phyloP scores from a whole-genome alignment of 768 basidiomycete genomes.

The Amanita pallidorosea region DNA sequence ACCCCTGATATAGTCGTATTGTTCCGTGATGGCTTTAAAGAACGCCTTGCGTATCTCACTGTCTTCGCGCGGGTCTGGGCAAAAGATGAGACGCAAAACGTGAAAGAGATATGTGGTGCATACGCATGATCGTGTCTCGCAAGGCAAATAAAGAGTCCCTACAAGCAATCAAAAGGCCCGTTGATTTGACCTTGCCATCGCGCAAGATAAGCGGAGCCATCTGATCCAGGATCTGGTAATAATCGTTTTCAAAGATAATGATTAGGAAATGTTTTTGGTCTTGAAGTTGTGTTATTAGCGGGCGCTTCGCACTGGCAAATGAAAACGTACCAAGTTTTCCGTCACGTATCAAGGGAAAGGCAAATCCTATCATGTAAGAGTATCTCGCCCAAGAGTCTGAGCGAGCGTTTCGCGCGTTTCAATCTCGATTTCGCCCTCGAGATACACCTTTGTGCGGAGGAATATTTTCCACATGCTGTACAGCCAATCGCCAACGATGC shows the following conservation, averaged over 20 bases:
- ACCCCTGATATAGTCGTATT: neutral
- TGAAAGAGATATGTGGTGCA: neutral
- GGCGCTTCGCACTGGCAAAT: neutral
- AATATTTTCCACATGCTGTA: neutral
- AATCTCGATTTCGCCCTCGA: neutral
- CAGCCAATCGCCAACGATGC: neutral
- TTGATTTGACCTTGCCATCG: neutral
- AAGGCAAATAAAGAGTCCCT: neutral
- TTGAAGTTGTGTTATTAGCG: neutral
- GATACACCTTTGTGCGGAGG: neutral
- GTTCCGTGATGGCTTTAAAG: neutral
- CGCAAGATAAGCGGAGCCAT: neutral
- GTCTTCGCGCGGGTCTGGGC: neutral
- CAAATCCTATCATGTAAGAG: neutral
- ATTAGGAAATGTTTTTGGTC: neutral
- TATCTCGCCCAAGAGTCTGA: neutral
- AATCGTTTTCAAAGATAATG: neutral
- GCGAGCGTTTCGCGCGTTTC: neutral
- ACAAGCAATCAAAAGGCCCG: neutral
- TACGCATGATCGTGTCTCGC: neutral
- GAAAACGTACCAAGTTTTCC: neutral
- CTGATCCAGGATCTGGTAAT: neutral
- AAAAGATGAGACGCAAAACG: neutral
- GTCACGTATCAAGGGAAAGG: neutral
- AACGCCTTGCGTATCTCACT: neutral